These are phyloP conservation scores for Ophiostoma sp. DNA, from an alignment of 2,329 filamentous ascomycete genomes.

Conservation along the genomic window DNA sequence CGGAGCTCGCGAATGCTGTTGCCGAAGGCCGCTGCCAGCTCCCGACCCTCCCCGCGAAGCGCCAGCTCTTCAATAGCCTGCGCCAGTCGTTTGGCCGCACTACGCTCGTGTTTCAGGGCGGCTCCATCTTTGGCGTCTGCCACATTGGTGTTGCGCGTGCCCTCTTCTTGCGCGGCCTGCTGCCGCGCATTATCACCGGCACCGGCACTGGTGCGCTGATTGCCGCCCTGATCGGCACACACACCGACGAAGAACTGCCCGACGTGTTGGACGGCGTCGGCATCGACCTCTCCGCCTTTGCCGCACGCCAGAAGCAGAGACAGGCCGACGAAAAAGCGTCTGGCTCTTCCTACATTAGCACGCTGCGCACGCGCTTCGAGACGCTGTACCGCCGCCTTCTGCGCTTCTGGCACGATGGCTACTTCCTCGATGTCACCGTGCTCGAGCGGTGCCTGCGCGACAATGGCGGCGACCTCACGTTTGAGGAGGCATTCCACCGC, in stretches of 20 bases:
- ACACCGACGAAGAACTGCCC: conserved; percentile 78
- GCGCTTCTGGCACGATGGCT: conserved; percentile 69
- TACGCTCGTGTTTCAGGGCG: conserved; percentile 80
- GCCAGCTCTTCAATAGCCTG: conserved; percentile 81
- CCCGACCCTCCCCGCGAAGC: conserved; percentile 44
- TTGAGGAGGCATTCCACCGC: conserved; percentile 82
- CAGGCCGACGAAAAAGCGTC: neutral
- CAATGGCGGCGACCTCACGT: conserved; percentile 84
- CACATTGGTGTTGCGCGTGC: conserved; percentile 89
- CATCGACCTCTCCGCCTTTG: conserved; percentile 78
- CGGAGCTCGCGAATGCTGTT: conserved; percentile 25
- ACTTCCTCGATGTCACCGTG: conserved; percentile 76
- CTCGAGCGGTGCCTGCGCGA: conserved; percentile 77
- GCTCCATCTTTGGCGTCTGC: conserved; percentile 84
- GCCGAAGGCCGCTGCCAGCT: conserved; percentile 22
- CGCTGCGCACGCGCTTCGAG: conserved; percentile 34
- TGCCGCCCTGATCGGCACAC: conserved; percentile 79
- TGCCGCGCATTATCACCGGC: conserved; percentile 86
- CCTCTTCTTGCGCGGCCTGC: conserved; percentile 68
- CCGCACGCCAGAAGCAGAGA: conserved; percentile 30
- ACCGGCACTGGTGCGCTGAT: conserved; percentile 87
- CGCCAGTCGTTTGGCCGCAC: conserved; percentile 83
- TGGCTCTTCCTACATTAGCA: neutral
- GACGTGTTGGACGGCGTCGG: conserved; percentile 69
- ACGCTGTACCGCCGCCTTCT: conserved; percentile 61